Evolutionary conservation across 768 basidiomycete species (phyloP).

Genomic region (Hericium alpestre): DNA sequence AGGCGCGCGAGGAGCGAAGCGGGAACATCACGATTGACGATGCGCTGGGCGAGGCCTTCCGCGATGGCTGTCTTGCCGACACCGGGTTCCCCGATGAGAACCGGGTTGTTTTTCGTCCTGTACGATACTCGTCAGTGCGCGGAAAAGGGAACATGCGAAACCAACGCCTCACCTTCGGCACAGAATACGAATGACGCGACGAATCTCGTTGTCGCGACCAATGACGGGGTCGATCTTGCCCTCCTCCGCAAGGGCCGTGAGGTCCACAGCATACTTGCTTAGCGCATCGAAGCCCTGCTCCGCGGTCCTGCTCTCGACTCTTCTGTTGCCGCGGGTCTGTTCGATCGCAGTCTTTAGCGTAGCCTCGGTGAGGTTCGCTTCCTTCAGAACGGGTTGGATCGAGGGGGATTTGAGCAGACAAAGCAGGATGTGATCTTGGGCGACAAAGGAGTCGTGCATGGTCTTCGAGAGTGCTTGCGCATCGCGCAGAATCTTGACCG

Average conservation of each 20-base stretch:
- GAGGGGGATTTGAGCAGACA: constrained; percentile 70
- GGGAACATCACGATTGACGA: constrained; percentile 89
- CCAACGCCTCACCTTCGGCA: constrained; percentile 49
- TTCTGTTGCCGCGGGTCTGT: constrained; percentile 71
- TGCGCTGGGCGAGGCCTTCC: constrained; percentile 92
- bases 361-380: constrained; percentile 60
- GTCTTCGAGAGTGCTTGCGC: constrained; percentile 71
- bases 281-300: constrained; percentile 92
- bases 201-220: constrained; percentile 86
- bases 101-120: constrained; percentile 95
- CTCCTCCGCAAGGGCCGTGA: constrained; percentile 80
- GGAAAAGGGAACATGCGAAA: background rate
- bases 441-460: constrained; percentile 86
- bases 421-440: constrained; percentile 84
- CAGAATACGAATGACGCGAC: constrained; percentile 73
- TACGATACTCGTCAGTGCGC: constrained; percentile 8
- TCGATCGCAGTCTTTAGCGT: constrained; percentile 67
- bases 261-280: constrained; percentile 77
- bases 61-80: constrained; percentile 94
- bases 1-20: constrained; percentile 60
- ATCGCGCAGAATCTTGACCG: constrained; percentile 57
- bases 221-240: constrained; percentile 96
- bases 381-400: constrained; percentile 62
- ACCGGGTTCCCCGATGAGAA: constrained; percentile 89
- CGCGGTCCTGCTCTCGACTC: constrained; percentile 76